Conservation (phyloP, 495 filamentous ascomycete genomes). For the Evansstolkia leycettana region DNA sequence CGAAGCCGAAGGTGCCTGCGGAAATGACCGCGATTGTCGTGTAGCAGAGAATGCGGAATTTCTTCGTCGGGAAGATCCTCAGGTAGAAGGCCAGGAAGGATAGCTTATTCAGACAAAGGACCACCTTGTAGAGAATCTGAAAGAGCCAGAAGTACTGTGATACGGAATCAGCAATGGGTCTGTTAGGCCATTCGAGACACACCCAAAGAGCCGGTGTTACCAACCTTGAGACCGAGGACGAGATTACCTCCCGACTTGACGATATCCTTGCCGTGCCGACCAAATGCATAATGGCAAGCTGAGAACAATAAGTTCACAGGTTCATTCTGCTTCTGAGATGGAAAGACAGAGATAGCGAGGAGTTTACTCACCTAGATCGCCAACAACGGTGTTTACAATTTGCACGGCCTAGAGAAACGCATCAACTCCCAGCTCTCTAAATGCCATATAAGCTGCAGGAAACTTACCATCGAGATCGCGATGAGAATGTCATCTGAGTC, state of each 20-base stretch:
- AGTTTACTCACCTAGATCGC: slow-evolving; percentile 9
- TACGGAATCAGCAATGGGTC: neutral
- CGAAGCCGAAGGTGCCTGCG: slow-evolving; percentile 7
- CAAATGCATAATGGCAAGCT: slow-evolving; percentile 11
- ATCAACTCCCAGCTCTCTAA: neutral
- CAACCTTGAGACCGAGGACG: slow-evolving; percentile 7
- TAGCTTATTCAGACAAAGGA: slow-evolving; percentile 22
- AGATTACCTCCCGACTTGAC: slow-evolving; percentile 5
- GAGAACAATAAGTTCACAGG: neutral
- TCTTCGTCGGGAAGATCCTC: slow-evolving; percentile 17
- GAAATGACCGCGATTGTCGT: slow-evolving; percentile 7
- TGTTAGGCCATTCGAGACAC: neutral
- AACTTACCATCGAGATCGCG: slow-evolving; percentile 6
- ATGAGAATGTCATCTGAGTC: slow-evolving; percentile 8
- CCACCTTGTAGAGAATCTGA: slow-evolving; percentile 25
- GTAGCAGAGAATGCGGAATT: slow-evolving; percentile 15
- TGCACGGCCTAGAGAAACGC: slow-evolving; percentile 3
- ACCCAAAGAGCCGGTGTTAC: neutral
- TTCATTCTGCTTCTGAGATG: too few species aligned
- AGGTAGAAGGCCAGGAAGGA: slow-evolving; percentile 25
- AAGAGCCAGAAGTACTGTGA: slow-evolving; percentile 19
- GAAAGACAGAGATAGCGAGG: neutral
- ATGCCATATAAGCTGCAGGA: neutral
- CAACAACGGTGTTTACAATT: slow-evolving; percentile 14
- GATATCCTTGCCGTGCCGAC: slow-evolving; percentile 7